A percentile compares a stretch with the other conserved stretches of the same genome.
Conservation (phyloP, 306 rosid species). For the Sicyos baderoa region DNA sequence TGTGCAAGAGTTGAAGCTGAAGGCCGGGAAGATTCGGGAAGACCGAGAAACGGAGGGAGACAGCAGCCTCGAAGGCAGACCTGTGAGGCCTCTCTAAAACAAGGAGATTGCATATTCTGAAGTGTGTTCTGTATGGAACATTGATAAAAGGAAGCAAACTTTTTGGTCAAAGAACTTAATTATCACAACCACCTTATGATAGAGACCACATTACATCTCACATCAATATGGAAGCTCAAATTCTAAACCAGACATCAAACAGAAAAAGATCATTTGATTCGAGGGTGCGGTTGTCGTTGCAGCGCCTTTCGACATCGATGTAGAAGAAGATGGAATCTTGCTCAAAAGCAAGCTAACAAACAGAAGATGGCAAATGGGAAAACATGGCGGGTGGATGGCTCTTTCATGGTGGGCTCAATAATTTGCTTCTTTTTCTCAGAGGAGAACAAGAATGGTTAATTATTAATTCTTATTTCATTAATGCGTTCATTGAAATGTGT, state of each 20-base stretch:
- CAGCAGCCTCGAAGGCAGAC: conserved; percentile 59
- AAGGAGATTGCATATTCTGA: conserved; percentile 38
- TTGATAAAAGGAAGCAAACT: background rate
- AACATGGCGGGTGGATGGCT: background rate
- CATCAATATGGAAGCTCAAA: conserved; percentile 1
- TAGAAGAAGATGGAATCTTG: background rate
- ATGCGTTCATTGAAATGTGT: conserved; percentile 8
- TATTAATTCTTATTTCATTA: background rate
- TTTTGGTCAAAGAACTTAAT: background rate
- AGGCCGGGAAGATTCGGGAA: conserved; percentile 24
- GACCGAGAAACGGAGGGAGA: conserved; percentile 32
- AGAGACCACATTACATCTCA: background rate
- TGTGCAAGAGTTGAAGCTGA: conserved; percentile 16
- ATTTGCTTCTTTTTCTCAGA: background rate
- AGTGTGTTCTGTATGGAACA: conserved; percentile 8
- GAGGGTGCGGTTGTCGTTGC: conserved; percentile 3
- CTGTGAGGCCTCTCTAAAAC: conserved; percentile 35
- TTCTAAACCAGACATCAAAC: background rate
- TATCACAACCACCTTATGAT: conserved; percentile 8
- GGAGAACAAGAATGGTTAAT: conserved; percentile 4
- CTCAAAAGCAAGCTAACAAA: background rate
- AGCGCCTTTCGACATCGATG: background rate
- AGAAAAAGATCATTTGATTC: background rate
- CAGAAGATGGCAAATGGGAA: conserved; percentile 8
- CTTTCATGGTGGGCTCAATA: conserved; percentile 13